Base-by-base conservation (phyloP, 805 yeast genomes). In the Nakazawaea wickerhamii region DNA sequence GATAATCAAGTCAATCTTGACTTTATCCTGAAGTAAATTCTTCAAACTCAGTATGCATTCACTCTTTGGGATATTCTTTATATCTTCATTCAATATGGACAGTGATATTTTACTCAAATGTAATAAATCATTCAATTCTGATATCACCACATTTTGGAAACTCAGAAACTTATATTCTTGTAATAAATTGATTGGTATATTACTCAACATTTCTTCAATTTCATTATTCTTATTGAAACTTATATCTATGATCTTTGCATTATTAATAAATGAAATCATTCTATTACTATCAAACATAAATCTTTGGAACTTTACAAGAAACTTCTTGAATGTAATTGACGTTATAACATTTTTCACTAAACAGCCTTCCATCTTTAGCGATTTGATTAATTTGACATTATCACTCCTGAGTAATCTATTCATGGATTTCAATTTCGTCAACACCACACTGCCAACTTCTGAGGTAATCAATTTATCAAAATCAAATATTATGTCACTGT, bases 131-230 rank as follows among this genome's bases (percentile, higher is more conserved):
- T 21, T 8, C 6, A 27, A 19, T n/a, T 35, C 40, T 4, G 36
- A 21, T 3, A 17, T 17, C 11, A 30, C 25, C 14, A 41, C 4
- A 5, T 25, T 36, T 3, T 30, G 15, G n/a, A 35, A 22, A 4
- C 14, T 36, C 10, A 40, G 31, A 31, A 41, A 41, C 15, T 36
- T 30, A 32, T 36, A 41, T 14, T 30, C 36, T 20, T 35, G 39
- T 7, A 41, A 26, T 9, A 19, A 23, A 14, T 36, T 31, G 17
- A 41, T 41, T 4, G 44, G 44, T 6, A 36, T 30, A 15, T 11
- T n/a, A 11, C 23, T 25, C 11, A 41, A 26, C 30, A 40, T 14
- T 14, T 36, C 26, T 19, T 41, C 32, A 4, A 36, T 23, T 19
- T 40, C 35, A 8, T n/a, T 8, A 17, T 27, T 27, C 11, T 17